Percentiles rank a stretch among this genome's conserved stretches.
phyloP scores from a whole-genome alignment of 202 grass and related monocot species.

The Hordeum pubiflorum region DNA sequence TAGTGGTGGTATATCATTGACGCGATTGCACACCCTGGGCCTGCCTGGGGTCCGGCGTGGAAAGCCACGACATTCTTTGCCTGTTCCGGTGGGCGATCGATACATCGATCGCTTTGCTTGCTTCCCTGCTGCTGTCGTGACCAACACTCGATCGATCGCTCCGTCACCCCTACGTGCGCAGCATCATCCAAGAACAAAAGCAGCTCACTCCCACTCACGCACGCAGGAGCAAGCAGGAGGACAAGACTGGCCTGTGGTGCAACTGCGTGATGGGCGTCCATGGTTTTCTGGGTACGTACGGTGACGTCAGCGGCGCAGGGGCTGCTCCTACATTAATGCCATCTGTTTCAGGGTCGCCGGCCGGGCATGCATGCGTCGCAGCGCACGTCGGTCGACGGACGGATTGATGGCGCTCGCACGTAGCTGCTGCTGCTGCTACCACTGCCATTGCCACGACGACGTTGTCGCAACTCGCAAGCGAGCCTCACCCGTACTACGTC shows the following conservation, averaged over 20 bases:
- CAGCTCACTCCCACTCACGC: neutral
- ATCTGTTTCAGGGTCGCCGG: neutral
- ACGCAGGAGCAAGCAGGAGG: neutral
- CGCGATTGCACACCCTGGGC: neutral
- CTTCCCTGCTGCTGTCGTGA: neutral
- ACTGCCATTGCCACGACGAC: neutral
- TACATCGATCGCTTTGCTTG: neutral
- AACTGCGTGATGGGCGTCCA: neutral
- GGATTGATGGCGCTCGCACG: slow-evolving; percentile 25
- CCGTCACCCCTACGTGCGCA: neutral
- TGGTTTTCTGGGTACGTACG: slow-evolving; percentile 24
- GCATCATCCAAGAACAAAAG: neutral
- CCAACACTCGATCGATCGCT: neutral
- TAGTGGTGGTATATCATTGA: neutral
- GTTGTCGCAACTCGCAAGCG: neutral
- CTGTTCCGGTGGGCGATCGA: neutral
- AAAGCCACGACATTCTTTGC: neutral
- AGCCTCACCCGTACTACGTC: neutral
- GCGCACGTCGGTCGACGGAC: neutral
- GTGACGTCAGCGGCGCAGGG: slow-evolving; percentile 13
- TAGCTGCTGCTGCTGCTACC: neutral
- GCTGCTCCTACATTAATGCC: neutral
- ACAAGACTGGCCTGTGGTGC: neutral
- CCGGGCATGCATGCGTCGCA: neutral
- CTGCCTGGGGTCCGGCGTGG: neutral